Evolutionary conservation across 306 rosid genomes (phyloP).

Genomic region (Luffa aegyptiaca): DNA sequence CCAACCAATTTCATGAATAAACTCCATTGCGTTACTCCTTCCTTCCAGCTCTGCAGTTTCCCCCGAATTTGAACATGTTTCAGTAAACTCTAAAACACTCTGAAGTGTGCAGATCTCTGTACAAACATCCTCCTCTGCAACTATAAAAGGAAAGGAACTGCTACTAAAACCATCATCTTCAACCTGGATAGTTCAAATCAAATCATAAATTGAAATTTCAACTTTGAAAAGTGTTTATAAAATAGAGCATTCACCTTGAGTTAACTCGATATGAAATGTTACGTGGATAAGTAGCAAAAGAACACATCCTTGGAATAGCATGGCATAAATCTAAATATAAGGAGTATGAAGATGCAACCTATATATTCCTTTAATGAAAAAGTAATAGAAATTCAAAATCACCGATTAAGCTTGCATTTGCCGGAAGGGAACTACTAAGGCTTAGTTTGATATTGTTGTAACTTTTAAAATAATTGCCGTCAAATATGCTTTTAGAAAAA

Average conservation of each 20-base stretch:
- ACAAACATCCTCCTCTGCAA: conserved; percentile 78
- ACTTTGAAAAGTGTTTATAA: neutral
- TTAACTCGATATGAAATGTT: neutral
- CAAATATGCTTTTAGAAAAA: too few species aligned
- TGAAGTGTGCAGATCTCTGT: conserved; percentile 72
- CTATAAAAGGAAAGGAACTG: conserved; percentile 82
- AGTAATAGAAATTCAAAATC: neutral
- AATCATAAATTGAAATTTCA: neutral
- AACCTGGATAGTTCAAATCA: conserved; percentile 37
- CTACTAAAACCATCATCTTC: conserved; percentile 82
- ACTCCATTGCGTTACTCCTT: conserved; percentile 59
- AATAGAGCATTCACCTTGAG: neutral
- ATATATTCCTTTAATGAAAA: neutral
- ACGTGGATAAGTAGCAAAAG: neutral
- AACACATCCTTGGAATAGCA: neutral
- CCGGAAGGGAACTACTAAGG: neutral
- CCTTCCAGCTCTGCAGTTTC: conserved; percentile 37
- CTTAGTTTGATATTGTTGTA: too few species aligned
- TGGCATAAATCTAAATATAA: neutral
- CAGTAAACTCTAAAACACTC: conserved; percentile 42
- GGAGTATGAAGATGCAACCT: neutral
- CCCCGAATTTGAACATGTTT: conserved; percentile 12
- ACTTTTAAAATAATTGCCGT: too few species aligned
- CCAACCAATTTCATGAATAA: conserved; percentile 91
- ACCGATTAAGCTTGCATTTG: neutral